Percentiles rank a stretch among this genome's conserved stretches.
Evolutionary conservation across 2,329 filamentous ascomycete species (phyloP).

Genomic region (Cladophialophora exuberans): DNA sequence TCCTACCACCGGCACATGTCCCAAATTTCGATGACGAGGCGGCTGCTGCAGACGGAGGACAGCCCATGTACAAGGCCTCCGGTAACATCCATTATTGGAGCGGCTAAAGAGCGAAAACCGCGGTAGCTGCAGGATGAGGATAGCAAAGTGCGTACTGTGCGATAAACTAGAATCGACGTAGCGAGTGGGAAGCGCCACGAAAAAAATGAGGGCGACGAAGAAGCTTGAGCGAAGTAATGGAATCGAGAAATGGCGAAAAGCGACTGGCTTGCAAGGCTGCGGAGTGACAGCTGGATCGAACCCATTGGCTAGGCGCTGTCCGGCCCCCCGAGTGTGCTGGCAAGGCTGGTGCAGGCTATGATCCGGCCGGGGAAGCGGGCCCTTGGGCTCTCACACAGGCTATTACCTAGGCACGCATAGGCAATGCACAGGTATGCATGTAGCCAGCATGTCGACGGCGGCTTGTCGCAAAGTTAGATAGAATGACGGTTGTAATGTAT

Average conservation of each 20-base stretch:
- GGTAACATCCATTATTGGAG: conserved; percentile 20
- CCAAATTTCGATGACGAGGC: conserved; percentile 14
- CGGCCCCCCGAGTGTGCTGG: not conserved
- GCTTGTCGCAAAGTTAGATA: too few relatives aligned
- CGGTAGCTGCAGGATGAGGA: conserved; percentile 15
- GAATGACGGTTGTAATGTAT: too few relatives aligned
- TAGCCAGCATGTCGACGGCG: too few relatives aligned
- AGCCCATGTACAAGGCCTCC: conserved; percentile 15
- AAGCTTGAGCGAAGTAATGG: conserved; percentile 6
- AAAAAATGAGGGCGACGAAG: conserved; percentile 6
- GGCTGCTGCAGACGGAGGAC: conserved; percentile 13
- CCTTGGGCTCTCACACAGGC: not conserved
- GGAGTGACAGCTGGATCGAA: not conserved
- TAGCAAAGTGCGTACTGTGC: too few relatives aligned
- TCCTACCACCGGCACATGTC: conserved; percentile 12
- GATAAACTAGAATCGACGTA: too few relatives aligned
- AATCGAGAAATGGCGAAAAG: conserved; percentile 1
- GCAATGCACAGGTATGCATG: too few relatives aligned
- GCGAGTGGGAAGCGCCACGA: not conserved
- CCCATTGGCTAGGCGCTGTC: not conserved
- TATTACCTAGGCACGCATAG: conserved; percentile 1
- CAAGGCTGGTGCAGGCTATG: too few relatives aligned
- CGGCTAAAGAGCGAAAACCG: conserved; percentile 13
- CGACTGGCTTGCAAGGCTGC: conserved; percentile 21
- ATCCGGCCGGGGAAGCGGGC: conserved; percentile 8